These are phyloP conservation scores for Linnemannia exigua DNA, from an alignment of 192 early-diverging fungal genomes.

Conservation along the genomic window DNA sequence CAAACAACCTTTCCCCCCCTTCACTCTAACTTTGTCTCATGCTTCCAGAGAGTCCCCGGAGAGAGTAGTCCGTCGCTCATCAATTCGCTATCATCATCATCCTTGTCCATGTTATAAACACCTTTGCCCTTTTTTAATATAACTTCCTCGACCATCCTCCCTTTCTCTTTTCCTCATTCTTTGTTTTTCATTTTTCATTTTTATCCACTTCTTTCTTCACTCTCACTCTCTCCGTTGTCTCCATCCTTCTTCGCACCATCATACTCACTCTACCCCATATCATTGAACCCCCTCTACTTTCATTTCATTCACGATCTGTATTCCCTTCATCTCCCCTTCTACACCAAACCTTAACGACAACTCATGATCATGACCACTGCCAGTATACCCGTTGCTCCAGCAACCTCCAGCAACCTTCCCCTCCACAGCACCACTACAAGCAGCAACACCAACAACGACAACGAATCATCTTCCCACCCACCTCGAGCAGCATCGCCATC, in stretches of 20 bases:
- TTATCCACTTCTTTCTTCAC: background rate
- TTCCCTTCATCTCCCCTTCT: background rate
- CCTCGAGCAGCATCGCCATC: slow-evolving; percentile 19
- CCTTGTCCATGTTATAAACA: slow-evolving; percentile 3
- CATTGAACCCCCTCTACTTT: background rate
- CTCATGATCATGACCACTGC: slow-evolving; percentile 40
- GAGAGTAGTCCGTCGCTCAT: slow-evolving; percentile 6
- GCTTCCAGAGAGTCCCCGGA: background rate
- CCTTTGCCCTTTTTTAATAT: background rate
- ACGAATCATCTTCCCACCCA: slow-evolving; percentile 1
- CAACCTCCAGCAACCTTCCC: slow-evolving; percentile 16
- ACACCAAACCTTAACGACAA: background rate
- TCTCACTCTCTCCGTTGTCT: background rate
- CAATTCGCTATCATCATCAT: background rate
- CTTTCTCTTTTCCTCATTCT: background rate
- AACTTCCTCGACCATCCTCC: background rate
- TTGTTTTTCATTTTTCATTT: background rate
- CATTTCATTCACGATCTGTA: background rate
- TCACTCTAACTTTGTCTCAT: background rate
- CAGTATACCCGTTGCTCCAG: slow-evolving; percentile 10
- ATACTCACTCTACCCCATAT: background rate
- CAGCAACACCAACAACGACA: background rate
- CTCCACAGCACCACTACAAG: background rate
- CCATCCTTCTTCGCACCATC: slow-evolving; percentile 1
- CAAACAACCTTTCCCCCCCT: background rate